Evolutionary conservation across 176 grass and related monocot species (phyloP), one percentile per base, ranked within the genome.

Genomic region (Musa beccarii): DNA sequence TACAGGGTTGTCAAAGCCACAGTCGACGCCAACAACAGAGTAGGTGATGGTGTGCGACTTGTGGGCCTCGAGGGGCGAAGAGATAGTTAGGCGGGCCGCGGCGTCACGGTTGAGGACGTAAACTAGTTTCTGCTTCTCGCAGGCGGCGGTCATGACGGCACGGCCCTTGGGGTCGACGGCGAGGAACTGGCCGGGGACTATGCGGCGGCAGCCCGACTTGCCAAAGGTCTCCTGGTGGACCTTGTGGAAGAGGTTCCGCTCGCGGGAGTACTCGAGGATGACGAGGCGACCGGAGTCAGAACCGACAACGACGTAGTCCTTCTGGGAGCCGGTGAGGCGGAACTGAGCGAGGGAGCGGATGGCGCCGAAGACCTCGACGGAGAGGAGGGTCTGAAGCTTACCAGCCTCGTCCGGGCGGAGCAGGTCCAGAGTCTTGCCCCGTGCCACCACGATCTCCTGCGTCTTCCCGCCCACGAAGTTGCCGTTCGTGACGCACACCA

Each of bases 211-310:
- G 1, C 95, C 90, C 1, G 90, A 99, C 78, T 99, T 99, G 78
- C 95, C 95, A n/a, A 94, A 99, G 63, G 90, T 99, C 82, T 99
- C 95, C 84, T 99, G 95, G 75, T 99, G 90, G 21, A 94, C 84
- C 88, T 99, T 91, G 76, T 99, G 88, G 69, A 94, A 80, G 69
- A 79, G 75, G 83, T 99, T 99, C 69, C 73, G 82, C 80, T 99
- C 88, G n/a, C 83, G 87, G 72, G 80, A 89, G 82, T 99, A 94
- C 83, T 94, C 90, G 43, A 99, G 88, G 75, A 99, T 94, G 85
- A 99, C 90, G 51, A 99, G 86, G 82, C 88, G 88, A 73, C 88
- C 95, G 23, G 91, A 94, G 79, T 99, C 95, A 43, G 91, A 94
- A 22, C 95, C 95, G 62, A 99, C 88, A 49, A 89, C 86, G 24